Evolutionary conservation across 257 asterid genomes (phyloP).

Genomic region (Primulina huaijiensis): DNA sequence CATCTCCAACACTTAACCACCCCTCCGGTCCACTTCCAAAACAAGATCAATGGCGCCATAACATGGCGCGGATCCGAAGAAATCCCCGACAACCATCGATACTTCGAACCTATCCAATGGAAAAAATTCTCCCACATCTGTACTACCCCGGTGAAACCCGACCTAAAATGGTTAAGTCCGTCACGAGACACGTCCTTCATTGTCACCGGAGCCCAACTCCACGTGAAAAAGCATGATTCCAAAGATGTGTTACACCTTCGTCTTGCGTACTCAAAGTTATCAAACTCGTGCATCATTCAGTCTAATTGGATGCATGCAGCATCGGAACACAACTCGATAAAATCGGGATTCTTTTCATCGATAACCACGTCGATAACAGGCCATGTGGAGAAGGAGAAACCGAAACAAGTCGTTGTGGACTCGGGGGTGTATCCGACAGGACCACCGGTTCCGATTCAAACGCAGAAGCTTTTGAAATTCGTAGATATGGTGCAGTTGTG

Average conservation of each 20-base stretch:
- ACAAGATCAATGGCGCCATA: constrained; percentile 24
- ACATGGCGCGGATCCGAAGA: constrained; percentile 65
- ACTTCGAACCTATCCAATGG: constrained; percentile 64
- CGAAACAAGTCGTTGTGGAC: constrained; percentile 48
- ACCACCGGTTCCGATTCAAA: constrained; percentile 55
- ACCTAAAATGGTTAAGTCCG: constrained; percentile 46
- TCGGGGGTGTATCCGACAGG: constrained; percentile 76
- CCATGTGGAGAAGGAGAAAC: constrained; percentile 39
- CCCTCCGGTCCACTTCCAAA: constrained; percentile 52
- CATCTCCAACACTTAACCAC: constrained; percentile 70
- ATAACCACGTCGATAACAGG: constrained; percentile 49
- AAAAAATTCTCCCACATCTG: constrained; percentile 73
- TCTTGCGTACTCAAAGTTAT: constrained; percentile 44
- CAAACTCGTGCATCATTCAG: constrained; percentile 45
- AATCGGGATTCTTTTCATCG: constrained; percentile 56
- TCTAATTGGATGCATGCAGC: constrained; percentile 68
- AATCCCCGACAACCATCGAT: constrained; percentile 42
- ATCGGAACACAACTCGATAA: constrained; percentile 34
- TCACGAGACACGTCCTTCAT: constrained; percentile 43
- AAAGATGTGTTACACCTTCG: constrained; percentile 60
- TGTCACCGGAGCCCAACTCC: constrained; percentile 85
- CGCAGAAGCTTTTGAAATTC: constrained; percentile 55
- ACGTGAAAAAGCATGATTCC: constrained; percentile 39
- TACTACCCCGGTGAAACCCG: constrained; percentile 67
- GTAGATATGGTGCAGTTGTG: constrained; percentile 68